Evolutionary conservation across 2,329 filamentous ascomycete species (phyloP), one percentile per base, ranked within the genome.

Genomic region (Claviceps monticola): DNA sequence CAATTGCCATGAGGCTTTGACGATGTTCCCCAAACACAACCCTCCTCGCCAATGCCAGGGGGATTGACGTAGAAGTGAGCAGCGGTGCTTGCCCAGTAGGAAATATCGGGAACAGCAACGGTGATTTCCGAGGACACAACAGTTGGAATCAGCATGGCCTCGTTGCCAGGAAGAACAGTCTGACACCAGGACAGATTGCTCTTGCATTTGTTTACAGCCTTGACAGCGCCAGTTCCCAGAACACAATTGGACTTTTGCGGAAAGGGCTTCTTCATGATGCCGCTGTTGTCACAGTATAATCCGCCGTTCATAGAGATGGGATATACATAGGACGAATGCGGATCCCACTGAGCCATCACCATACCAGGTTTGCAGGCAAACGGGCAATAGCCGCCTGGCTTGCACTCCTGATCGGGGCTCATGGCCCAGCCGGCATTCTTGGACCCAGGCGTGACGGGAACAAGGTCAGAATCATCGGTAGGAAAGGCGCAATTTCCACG

Each of bases 101-200:
- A 74, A 17, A 74, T 68, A 52, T 74, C 82, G 8, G 86, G 86
- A 38, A 90, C 84, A 48, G 86, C 84, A 51, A 91, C 71, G 34
- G 74, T 75, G n/a, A 73, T 71, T 9, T 64, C 66, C 55, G 72
- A 68, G 21, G 64, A 66, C 46, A 89, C 81, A 56, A 81, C 66
- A n/a, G 84, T 90, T 16, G 85, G 84, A 60, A 89, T 89, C 58
- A 89, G 72, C 85, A 90, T 90, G 55, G 83, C 83, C 69, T 90
- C 86, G 60, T 88, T 84, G 48, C 86, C 86, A 17, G 86, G 86
- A 55, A 89, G 68, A 14, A 88, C 83, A 4, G 86, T 90, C 68
- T 90, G 86, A 67, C 86, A 90, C 68, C 86, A 87, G 2, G 86
- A 79, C 51, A 88, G 76, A 14, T 74, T 62, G 38, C 71, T 69